Conservation (phyloP, 495 filamentous ascomycete species). For the Cladorrhinum samala region DNA sequence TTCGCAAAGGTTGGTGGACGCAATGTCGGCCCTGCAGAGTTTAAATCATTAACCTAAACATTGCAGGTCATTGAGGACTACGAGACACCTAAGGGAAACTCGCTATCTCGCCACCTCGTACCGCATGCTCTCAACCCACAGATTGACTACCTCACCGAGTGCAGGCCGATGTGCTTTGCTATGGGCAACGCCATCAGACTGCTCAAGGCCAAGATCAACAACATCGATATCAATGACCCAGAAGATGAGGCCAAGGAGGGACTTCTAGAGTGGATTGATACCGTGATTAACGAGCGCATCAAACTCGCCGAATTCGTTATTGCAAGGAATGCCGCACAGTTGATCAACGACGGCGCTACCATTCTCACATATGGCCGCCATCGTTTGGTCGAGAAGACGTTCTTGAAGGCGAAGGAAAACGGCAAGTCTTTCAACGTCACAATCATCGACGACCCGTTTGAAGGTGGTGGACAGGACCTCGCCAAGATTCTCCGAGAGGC, state of each 20-base stretch:
- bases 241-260: conserved; percentile 71
- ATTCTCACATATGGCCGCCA: conserved; percentile 88
- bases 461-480: conserved; percentile 64
- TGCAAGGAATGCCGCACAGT: conserved; percentile 58
- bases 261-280: conserved; percentile 75
- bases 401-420: conserved; percentile 58
- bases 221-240: conserved; percentile 72
- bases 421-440: conserved; percentile 71
- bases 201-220: conserved; percentile 81
- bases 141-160: conserved; percentile 88
- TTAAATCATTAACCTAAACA: conserved; percentile 1
- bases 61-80: conserved; percentile 82
- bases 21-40: neutral
- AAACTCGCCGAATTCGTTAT: conserved; percentile 82
- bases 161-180: conserved; percentile 83
- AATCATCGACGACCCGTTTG: conserved; percentile 78
- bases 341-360: conserved; percentile 71
- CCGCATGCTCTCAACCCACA: conserved; percentile 88
- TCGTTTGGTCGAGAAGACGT: conserved; percentile 71
- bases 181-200: conserved; percentile 96
- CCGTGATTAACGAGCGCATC: conserved; percentile 84
- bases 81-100: conserved; percentile 73
- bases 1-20: conserved; percentile 69
- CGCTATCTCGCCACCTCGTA: conserved; percentile 82
- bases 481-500: conserved; percentile 59